Evolutionary conservation across 352 stramenopile genomes (phyloP).

Genomic region (Phytophthora citrophthora): DNA sequence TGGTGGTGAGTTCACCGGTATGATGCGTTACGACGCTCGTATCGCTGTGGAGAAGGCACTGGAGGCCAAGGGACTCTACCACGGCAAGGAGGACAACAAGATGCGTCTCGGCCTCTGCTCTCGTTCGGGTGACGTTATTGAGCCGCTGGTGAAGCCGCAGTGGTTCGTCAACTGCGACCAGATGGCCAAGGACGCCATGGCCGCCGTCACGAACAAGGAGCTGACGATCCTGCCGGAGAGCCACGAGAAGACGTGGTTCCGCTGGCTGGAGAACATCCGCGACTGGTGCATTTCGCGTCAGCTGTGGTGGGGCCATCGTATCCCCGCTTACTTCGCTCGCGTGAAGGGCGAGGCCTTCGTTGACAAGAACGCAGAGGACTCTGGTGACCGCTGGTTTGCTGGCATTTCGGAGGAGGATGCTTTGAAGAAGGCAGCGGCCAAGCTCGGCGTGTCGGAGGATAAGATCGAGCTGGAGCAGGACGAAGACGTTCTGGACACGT

Average conservation of each 20-base stretch:
- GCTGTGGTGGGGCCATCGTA: slow-evolving; percentile 99
- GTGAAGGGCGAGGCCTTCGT: slow-evolving; percentile 82
- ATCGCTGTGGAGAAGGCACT: slow-evolving; percentile 92
- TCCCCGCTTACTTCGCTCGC: slow-evolving; percentile 98
- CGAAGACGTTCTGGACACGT: slow-evolving; percentile 99
- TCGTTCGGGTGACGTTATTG: slow-evolving; percentile 98
- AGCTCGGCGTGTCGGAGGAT: slow-evolving; percentile 64
- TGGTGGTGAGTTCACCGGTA: slow-evolving; percentile 83
- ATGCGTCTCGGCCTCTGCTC: slow-evolving; percentile 99
- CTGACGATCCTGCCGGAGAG: slow-evolving; percentile 80
- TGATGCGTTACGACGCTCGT: slow-evolving; percentile 93
- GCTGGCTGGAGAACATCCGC: slow-evolving; percentile 98
- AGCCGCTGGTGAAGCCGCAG: slow-evolving; percentile 99
- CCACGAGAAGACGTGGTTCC: slow-evolving; percentile 96
- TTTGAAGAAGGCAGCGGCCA: slow-evolving; percentile 78
- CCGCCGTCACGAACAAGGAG: slow-evolving; percentile 82
- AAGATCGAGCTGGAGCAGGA: slow-evolving; percentile 95
- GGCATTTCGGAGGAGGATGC: slow-evolving; percentile 89
- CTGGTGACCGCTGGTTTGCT: slow-evolving; percentile 73
- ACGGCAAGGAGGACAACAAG: slow-evolving; percentile 98
- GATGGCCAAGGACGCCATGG: slow-evolving; percentile 88
- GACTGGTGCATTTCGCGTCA: slow-evolving; percentile 99
- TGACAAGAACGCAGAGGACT: slow-evolving; percentile 74
- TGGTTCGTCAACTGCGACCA: slow-evolving; percentile 94
- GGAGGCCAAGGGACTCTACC: slow-evolving; percentile 93